A percentile compares a stretch with the other conserved stretches of the same genome.
These are phyloP conservation scores for Monosporascus sp. DNA, from an alignment of 2,329 filamentous ascomycete genomes.

Conservation along the genomic window DNA sequence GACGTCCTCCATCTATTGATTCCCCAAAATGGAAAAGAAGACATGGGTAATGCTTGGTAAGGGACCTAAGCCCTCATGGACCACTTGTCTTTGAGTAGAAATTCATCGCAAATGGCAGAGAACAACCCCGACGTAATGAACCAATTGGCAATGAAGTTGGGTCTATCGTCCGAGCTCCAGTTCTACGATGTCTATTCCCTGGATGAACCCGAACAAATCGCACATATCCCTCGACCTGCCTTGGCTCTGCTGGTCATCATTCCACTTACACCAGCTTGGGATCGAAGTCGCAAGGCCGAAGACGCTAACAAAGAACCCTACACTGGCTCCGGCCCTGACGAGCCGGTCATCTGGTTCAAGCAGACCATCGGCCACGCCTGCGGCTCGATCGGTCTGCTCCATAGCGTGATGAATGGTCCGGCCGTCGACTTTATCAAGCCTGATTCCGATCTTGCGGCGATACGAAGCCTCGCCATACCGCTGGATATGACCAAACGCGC, in stretches of 20 bases:
- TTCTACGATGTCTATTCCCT: slow-evolving; percentile 83
- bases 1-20: neutral
- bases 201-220: slow-evolving; percentile 70
- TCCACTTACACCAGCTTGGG: slow-evolving; percentile 49
- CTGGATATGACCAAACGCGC: slow-evolving; percentile 59
- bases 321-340: slow-evolving; percentile 39
- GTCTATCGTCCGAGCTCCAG: slow-evolving; percentile 59
- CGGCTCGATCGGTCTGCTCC: slow-evolving; percentile 72
- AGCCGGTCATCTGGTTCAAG: slow-evolving; percentile 76
- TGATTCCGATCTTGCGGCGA: slow-evolving; percentile 48
- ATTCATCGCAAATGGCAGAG: slow-evolving; percentile 26
- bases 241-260: slow-evolving; percentile 77
- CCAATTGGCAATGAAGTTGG: slow-evolving; percentile 63
- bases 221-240: slow-evolving; percentile 70
- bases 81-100: no score
- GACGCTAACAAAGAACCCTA: slow-evolving; percentile 13
- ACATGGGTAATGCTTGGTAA: slow-evolving; percentile 13
- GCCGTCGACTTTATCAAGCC: slow-evolving; percentile 49
- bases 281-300: slow-evolving; percentile 32
- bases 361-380: slow-evolving; percentile 83
- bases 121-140: slow-evolving; percentile 77
- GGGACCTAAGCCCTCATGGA: neutral
- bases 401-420: slow-evolving; percentile 66
- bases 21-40: slow-evolving; percentile 7
- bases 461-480: slow-evolving; percentile 59